These are phyloP conservation scores for Entonaema liquescens DNA, from an alignment of 495 filamentous ascomycete genomes.

Conservation along the genomic window DNA sequence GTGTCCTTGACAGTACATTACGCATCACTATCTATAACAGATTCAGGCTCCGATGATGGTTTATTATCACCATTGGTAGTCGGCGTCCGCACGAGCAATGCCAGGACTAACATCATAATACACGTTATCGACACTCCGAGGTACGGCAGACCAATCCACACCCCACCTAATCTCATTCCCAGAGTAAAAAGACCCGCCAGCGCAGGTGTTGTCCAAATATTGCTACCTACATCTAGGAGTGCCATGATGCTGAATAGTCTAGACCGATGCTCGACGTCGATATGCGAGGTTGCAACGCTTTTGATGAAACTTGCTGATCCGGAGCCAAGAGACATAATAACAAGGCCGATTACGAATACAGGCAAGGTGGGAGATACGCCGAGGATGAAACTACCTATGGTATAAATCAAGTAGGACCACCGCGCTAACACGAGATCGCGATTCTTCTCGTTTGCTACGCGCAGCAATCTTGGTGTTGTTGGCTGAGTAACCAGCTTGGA, in stretches of 20 bases:
- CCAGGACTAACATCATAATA: conserved; percentile 37
- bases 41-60: background rate
- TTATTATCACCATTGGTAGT: conserved; percentile 26
- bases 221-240: conserved; percentile 37
- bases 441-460: conserved; percentile 31
- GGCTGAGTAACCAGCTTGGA: conserved; percentile 29
- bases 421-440: conserved; percentile 41
- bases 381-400: conserved; percentile 39
- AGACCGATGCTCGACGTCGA: conserved; percentile 39
- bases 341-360: conserved; percentile 39
- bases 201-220: conserved; percentile 40
- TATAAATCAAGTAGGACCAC: conserved; percentile 33
- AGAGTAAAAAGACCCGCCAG: conserved; percentile 44
- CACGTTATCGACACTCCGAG: conserved; percentile 41
- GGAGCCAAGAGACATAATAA: conserved; percentile 43
- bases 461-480: conserved; percentile 27
- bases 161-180: conserved; percentile 44
- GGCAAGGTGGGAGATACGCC: conserved; percentile 38
- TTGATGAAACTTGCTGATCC: conserved; percentile 42
- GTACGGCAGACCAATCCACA: conserved; percentile 46
- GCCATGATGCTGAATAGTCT: conserved; percentile 42
- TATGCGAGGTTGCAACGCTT: conserved; percentile 38
- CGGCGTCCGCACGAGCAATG: conserved; percentile 34
- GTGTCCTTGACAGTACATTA: background rate
- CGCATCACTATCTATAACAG: background rate